Percentiles rank a stretch among this genome's conserved stretches.
Conservation (phyloP, 441 rosid species). For the Arabidopsis lyrata region DNA sequence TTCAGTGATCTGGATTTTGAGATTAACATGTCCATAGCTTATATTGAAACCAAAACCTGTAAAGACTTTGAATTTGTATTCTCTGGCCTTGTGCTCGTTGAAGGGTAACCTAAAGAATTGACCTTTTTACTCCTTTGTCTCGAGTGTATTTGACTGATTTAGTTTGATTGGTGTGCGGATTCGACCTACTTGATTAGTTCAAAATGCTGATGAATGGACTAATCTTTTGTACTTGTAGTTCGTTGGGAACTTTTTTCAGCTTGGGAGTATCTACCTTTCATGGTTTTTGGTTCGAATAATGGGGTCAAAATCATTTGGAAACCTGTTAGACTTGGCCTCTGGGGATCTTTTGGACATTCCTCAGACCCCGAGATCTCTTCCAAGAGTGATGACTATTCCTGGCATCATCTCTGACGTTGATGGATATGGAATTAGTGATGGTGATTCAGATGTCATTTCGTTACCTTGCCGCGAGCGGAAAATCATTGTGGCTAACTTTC, state of each 20-base stretch:
- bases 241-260: neutral
- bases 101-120: neutral
- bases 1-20: neutral
- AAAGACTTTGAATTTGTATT: neutral
- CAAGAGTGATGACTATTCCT: conserved; percentile 82
- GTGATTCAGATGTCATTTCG: conserved; percentile 59
- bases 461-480: conserved; percentile 61
- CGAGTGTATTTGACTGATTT: conserved; percentile 1
- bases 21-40: neutral
- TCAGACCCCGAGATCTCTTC: conserved; percentile 77
- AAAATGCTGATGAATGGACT: neutral
- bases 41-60: conserved; percentile 1
- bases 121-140: neutral
- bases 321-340: conserved; percentile 67
- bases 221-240: conserved; percentile 21
- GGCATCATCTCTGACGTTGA: conserved; percentile 83
- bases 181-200: conserved; percentile 9
- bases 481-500: conserved; percentile 82
- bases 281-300: conserved; percentile 47
- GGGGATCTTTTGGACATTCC: conserved; percentile 76
- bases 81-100: neutral
- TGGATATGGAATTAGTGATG: conserved; percentile 59
- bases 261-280: conserved; percentile 35
- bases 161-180: conserved; percentile 10
- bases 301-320: conserved; percentile 73